phyloP scores from a whole-genome alignment of 306 rosid species.

The Phaseolus lunatus region DNA sequence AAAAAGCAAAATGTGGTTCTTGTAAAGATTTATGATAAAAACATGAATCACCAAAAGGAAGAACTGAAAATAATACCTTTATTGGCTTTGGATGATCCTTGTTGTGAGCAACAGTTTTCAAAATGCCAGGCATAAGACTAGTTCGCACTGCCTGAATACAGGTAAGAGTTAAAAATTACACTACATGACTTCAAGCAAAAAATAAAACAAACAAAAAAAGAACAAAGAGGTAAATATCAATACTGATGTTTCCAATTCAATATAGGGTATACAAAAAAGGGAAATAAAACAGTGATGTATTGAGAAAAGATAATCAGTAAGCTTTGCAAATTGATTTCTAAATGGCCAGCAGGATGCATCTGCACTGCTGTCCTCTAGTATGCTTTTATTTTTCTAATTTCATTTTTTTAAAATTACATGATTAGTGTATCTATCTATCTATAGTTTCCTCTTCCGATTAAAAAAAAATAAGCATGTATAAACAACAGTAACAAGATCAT shows the following conservation, averaged over 20 bases:
- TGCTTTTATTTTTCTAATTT: background rate
- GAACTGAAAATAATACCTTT: slow-evolving; percentile 59
- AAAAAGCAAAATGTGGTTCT: background rate
- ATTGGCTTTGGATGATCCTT: slow-evolving; percentile 97
- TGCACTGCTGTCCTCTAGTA: background rate
- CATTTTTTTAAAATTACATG: slow-evolving; percentile 7
- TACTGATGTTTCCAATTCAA: background rate
- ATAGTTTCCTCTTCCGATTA: no score
- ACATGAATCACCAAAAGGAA: slow-evolving; percentile 17
- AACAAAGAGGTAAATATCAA: background rate
- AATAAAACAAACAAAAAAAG: no score
- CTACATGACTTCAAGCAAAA: background rate
- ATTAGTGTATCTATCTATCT: no score
- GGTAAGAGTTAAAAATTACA: slow-evolving; percentile 33
- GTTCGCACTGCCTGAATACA: slow-evolving; percentile 72
- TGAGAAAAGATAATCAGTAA: background rate
- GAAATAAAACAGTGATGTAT: background rate
- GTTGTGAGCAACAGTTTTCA: slow-evolving; percentile 87
- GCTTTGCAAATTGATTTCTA: slow-evolving; percentile 7
- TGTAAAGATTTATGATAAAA: background rate
- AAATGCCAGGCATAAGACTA: slow-evolving; percentile 88
- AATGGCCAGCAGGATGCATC: slow-evolving; percentile 12
- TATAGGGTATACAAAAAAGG: background rate
- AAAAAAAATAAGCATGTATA: no score
- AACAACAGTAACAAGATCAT: slow-evolving; percentile 9